Evolutionary conservation across 192 early-diverging fungal genomes (phyloP), one percentile per base, ranked within the genome.

Genomic region (Phlyctochytrium planicorne): DNA sequence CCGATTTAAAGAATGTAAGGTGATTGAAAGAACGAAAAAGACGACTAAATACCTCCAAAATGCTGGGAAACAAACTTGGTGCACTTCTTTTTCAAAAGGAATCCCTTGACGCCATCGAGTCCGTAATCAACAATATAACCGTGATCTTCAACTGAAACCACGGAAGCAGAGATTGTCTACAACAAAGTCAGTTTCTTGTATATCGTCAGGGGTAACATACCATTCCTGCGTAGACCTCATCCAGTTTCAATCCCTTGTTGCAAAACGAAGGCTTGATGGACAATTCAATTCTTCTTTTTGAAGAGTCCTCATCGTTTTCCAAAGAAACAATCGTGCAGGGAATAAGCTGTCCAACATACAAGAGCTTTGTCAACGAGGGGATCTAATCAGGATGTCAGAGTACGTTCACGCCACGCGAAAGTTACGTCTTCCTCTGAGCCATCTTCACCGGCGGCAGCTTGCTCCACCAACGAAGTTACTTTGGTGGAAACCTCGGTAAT

Each of bases 81-180:
- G 0, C 91, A 86, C 30, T 89, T 83, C 34, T 84, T 81, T 47
- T 88, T 81, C 25, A 89, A 82, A 59, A 94, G 68, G 68, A 98
- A 98, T 16, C 88, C 90, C 37, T 86, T 75, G 3, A 91, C 53
- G 14, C 78, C 79, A 17, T 77, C 76, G 37, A 97, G 72, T 20
- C 95, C 95, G 20, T 87, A 73, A 25, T 82, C 85, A 23, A 98
- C 68, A 40, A 96, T 82, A 64, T 94, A 96, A 29, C 96, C 96
- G 69, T 93, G 93, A 79, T 98, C 96, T 77, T 98, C 95, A 2
- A 91, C 82, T 68, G 90, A 92, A 62, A 87, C 75, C 24, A 98
- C 85, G 34, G 65, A 69, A n/a, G 65, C 65, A 2, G 33, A 30
- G 29, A 66, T 33, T 17, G 4, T 27, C 40, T 47, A 47, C 20